phyloP scores from a whole-genome alignment of 192 early-diverging fungal genomes.

The Ambispora gerdemannii region DNA sequence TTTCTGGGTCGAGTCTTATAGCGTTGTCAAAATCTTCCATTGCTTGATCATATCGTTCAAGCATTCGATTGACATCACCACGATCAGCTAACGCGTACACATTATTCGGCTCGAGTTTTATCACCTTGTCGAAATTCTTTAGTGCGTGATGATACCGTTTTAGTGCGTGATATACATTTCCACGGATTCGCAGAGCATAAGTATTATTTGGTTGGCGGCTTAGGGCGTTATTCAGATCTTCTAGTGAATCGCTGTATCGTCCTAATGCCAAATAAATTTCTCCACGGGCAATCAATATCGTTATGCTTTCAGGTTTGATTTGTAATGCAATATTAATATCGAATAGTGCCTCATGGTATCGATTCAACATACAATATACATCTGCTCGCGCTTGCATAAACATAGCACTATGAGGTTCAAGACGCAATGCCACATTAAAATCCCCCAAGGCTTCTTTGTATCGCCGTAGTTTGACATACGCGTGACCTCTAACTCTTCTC shows the following conservation, averaged over 20 bases:
- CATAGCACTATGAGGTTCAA: too few species aligned
- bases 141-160: slow-evolving; percentile 5
- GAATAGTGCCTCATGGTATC: too few species aligned
- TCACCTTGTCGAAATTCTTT: background rate
- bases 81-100: background rate
- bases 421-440: too few species aligned
- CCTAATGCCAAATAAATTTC: too few species aligned
- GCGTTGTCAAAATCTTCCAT: background rate
- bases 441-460: too few species aligned
- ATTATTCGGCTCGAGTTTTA: background rate
- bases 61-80: background rate
- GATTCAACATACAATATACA: too few species aligned
- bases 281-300: too few species aligned
- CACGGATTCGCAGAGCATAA: slow-evolving; percentile 11
- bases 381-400: too few species aligned
- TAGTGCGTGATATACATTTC: slow-evolving; percentile 6
- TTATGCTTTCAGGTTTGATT: too few species aligned
- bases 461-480: too few species aligned
- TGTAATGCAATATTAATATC: too few species aligned
- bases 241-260: too few species aligned
- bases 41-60: slow-evolving; percentile 4
- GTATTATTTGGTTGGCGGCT: background rate
- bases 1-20: background rate
- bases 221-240: slow-evolving; percentile 10
- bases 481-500: background rate